phyloP scores from a whole-genome alignment of 768 basidiomycete species.

The Coprinellus aureogranulatus region DNA sequence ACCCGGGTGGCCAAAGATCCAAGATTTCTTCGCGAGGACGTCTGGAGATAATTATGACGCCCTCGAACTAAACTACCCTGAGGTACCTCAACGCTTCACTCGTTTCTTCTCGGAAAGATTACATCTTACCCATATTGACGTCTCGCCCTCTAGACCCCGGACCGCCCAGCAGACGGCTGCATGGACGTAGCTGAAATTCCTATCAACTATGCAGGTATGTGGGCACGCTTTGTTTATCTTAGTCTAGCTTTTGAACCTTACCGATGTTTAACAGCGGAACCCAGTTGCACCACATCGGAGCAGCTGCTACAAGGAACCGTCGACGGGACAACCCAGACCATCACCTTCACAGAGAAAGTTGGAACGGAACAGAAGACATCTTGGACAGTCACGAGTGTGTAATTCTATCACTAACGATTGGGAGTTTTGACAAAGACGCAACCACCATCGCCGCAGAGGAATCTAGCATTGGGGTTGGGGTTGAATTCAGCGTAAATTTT shows the following conservation, averaged over 20 bases:
- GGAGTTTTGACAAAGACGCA: background rate
- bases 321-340: background rate
- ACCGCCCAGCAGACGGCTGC: background rate
- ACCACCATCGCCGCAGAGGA: no score
- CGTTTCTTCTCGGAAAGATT: no score
- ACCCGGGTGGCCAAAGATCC: background rate
- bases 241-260: background rate
- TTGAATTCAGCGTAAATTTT: background rate
- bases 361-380: background rate
- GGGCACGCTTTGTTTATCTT: no score
- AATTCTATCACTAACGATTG: background rate
- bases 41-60: background rate
- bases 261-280: background rate
- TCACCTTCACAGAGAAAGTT: background rate
- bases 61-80: background rate
- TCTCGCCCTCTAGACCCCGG: background rate
- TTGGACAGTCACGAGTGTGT: background rate
- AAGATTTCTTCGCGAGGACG: background rate
- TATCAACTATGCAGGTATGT: background rate
- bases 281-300: background rate
- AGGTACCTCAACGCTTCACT: background rate
- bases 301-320: background rate
- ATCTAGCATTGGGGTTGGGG: background rate
- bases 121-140: background rate
- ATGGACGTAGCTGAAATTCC: background rate